Conservation (phyloP, 805 yeast genomes). For the Nakazawaea wickerhamii region DNA sequence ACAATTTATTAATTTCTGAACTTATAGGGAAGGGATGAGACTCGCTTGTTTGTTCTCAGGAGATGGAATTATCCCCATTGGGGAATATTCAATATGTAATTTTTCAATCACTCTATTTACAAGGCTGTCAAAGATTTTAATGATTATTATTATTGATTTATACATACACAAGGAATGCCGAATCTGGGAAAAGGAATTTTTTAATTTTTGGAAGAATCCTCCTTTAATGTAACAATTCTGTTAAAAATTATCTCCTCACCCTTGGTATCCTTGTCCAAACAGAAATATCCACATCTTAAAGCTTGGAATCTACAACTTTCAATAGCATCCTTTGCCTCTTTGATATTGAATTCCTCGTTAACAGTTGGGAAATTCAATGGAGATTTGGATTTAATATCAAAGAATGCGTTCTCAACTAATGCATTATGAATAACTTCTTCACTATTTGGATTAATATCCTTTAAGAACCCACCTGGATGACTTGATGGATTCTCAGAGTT, state of each 20-base stretch:
- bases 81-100: no score
- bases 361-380: constrained; percentile 69
- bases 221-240: constrained; percentile 90
- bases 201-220: constrained; percentile 49
- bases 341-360: constrained; percentile 61
- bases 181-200: no score
- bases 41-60: no score
- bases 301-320: constrained; percentile 98
- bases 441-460: constrained; percentile 76
- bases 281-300: constrained; percentile 91
- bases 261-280: constrained; percentile 74
- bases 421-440: constrained; percentile 64
- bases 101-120: no score
- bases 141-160: no score
- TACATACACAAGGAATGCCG: no score
- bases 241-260: constrained; percentile 66
- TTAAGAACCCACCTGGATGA: constrained; percentile 82
- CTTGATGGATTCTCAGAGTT: constrained; percentile 86
- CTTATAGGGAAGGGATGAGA: no score
- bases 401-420: constrained; percentile 72
- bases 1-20: no score
- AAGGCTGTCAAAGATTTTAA: no score
- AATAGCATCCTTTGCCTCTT: constrained; percentile 57
- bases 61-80: no score
- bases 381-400: constrained; percentile 58